Evolutionary conservation across 2,329 filamentous ascomycete genomes (phyloP).

Genomic region (Tolypocladium sp.): DNA sequence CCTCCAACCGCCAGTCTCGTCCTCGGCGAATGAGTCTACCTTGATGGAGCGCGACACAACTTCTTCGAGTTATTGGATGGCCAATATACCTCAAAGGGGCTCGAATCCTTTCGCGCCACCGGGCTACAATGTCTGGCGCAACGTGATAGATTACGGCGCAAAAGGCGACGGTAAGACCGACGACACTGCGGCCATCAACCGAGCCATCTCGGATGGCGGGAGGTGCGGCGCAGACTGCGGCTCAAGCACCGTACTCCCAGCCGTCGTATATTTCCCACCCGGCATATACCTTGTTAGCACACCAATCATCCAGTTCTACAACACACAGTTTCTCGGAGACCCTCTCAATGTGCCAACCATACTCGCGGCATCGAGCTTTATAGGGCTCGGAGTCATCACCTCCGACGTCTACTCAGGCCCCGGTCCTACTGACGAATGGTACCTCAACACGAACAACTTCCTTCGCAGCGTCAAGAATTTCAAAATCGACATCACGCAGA

Average conservation of each 20-base stretch:
- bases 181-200: conserved; percentile 46
- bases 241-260: conserved; percentile 19
- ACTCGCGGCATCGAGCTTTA: conserved; percentile 42
- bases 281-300: conserved; percentile 49
- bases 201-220: conserved; percentile 27
- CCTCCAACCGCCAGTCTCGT: too few relatives aligned
- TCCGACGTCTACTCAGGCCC: conserved; percentile 23
- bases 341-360: conserved; percentile 32
- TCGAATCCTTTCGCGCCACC: too few relatives aligned
- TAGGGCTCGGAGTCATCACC: conserved; percentile 46
- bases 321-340: conserved; percentile 45
- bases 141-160: conserved; percentile 30
- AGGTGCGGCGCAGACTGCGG: conserved; percentile 19
- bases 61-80: too few relatives aligned
- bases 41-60: too few relatives aligned
- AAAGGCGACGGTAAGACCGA: conserved; percentile 27
- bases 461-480: conserved; percentile 58
- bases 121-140: conserved; percentile 10
- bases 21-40: too few relatives aligned
- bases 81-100: too few relatives aligned
- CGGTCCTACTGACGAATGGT: conserved; percentile 4
- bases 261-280: conserved; percentile 17
- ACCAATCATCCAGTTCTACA: conserved; percentile 53
- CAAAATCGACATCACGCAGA: conserved; percentile 41
- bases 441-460: conserved; percentile 45